Base-by-base conservation (phyloP, 1,284 basidiomycete genomes). In the Vanrija pseudolonga region DNA sequence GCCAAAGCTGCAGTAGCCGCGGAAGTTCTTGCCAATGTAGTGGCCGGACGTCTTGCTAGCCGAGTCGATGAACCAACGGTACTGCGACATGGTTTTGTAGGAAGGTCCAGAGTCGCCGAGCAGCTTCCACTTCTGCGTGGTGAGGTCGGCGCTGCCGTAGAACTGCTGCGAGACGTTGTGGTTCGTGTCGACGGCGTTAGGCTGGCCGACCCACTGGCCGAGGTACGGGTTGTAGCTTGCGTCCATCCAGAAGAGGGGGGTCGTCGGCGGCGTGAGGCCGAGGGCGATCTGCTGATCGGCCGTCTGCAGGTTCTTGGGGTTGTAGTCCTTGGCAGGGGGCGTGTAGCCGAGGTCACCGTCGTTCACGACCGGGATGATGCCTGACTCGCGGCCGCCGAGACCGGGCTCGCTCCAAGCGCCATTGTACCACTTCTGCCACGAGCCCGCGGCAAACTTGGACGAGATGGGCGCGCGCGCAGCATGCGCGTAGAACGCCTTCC, bases 41-140 rank as follows among this genome's bases (percentile, higher is more conserved):
- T n/a, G 7, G 22, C 47, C 36, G 22, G 19, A 36, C n/a, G 52
- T 48, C 12, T 36, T 24, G 23, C 32, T 48, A n/a, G 8, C 43
- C 15, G 28, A 11, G 47, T 53, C 46, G 40, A 53, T 32, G 32
- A 53, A 28, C 46, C 46, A 53, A 41, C 52, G 46, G 37, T 53
- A 53, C 9, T 36, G 15, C 6, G 46, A 44, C 5, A 91, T 82
- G 24, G 88, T 87, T 55, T 81, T 79, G 39, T 86, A 95, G n/a
- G 84, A n/a, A n/a, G n/a, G 81, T 1, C 92, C 93, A 26, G 98
- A 80, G 69, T 98, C 96, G 56, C 96, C 95, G 51, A 98, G 78
- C 17, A 95, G 80, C 22, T 19, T 43, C 52, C 52, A 53, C 11
- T 20, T 6, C 37, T 48, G 46, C 4, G 40, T 48, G 18, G 46